These are phyloP conservation scores for Peniophora sp. DNA, from an alignment of 1,284 basidiomycete species.

Conservation along the genomic window DNA sequence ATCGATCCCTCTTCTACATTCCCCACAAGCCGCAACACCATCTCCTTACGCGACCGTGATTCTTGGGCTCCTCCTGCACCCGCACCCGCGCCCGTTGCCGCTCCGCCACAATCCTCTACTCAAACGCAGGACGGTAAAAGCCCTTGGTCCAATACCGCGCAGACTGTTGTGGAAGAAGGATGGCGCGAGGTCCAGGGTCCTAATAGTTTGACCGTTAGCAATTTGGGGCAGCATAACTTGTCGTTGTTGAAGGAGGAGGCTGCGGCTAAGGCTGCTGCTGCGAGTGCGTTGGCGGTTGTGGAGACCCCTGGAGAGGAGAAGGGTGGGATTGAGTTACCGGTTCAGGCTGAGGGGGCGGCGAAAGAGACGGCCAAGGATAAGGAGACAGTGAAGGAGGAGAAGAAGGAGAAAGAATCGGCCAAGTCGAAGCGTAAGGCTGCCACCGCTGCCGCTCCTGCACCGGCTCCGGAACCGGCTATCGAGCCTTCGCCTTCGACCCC, in stretches of 20 bases:
- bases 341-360: constrained; percentile 2
- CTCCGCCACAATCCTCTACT: constrained; percentile 10
- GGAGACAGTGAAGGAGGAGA: neutral
- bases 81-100: neutral
- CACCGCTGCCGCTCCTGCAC: constrained; percentile 8
- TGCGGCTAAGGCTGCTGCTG: constrained; percentile 1
- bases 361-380: neutral
- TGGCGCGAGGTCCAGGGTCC: constrained; percentile 39
- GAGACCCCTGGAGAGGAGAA: constrained; percentile 7
- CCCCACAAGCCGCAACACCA: constrained; percentile 13
- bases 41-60: neutral
- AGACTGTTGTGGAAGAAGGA: constrained; percentile 32
- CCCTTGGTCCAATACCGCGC: constrained; percentile 44
- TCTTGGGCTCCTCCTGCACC: neutral
- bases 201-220: constrained; percentile 45
- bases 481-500: constrained; percentile 24
- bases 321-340: constrained; percentile 5
- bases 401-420: neutral
- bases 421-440: constrained; percentile 5
- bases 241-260: constrained; percentile 27
- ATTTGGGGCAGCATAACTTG: constrained; percentile 52
- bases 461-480: constrained; percentile 15
- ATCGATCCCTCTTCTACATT: constrained; percentile 8
- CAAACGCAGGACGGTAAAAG: constrained; percentile 23
- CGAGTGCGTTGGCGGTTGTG: neutral